These are phyloP conservation scores for Alternaria atra DNA, from an alignment of 2,329 filamentous ascomycete genomes.

Conservation along the genomic window DNA sequence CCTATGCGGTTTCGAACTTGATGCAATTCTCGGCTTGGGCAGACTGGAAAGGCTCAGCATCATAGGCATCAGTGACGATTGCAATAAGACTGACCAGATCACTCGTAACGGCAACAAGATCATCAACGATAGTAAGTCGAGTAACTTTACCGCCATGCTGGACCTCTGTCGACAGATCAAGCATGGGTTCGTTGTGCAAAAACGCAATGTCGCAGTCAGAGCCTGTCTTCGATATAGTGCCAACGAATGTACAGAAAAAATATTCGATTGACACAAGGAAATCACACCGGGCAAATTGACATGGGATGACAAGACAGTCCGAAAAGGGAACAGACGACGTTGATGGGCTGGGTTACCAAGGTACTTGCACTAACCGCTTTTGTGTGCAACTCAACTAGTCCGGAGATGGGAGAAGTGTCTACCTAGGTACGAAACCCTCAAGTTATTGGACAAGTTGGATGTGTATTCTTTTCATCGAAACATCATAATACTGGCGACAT, in stretches of 20 bases:
- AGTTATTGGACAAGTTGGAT: neutral
- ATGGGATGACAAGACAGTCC: neutral
- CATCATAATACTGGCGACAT: neutral
- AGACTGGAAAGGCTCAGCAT: slow-evolving; percentile 3
- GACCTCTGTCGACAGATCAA: neutral
- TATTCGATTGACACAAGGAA: neutral
- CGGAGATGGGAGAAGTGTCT: neutral
- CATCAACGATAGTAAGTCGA: neutral
- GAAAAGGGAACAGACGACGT: slow-evolving; percentile 1
- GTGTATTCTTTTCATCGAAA: neutral
- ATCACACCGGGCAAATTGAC: neutral
- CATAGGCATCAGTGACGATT: neutral
- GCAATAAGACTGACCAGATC: neutral
- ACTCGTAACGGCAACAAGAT: neutral
- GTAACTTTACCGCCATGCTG: neutral
- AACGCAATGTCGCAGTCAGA: neutral
- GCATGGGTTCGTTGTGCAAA: neutral
- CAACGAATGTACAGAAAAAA: neutral
- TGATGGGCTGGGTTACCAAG: slow-evolving; percentile 12
- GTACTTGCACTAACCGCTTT: slow-evolving; percentile 4
- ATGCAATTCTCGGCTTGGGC: neutral
- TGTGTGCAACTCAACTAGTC: neutral
- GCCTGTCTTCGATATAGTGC: neutral
- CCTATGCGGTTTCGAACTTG: neutral
- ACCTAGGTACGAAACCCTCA: neutral